Evolutionary conservation across 306 rosid species (phyloP).

Genomic region (Corylus americana): DNA sequence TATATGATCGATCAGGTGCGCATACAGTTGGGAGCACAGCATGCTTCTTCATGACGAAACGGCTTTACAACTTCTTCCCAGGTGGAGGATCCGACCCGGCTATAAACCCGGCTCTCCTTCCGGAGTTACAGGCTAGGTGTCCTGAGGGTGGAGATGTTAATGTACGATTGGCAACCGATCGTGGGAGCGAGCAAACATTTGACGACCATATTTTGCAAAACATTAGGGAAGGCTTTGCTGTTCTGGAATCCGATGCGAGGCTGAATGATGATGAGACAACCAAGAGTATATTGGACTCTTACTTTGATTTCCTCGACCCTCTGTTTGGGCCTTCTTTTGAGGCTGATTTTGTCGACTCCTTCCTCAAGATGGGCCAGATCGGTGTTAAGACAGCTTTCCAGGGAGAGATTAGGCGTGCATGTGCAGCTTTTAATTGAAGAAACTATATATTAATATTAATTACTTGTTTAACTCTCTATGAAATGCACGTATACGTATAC

Average conservation of each 20-base stretch:
- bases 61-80: slow-evolving; percentile 70
- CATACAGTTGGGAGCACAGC: slow-evolving; percentile 95
- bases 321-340: slow-evolving; percentile 57
- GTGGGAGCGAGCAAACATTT: slow-evolving; percentile 48
- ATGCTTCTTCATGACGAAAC: slow-evolving; percentile 75
- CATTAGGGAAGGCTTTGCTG: slow-evolving; percentile 68
- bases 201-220: slow-evolving; percentile 61
- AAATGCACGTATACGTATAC: too few relatives aligned
- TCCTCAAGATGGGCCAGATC: slow-evolving; percentile 76
- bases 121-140: slow-evolving; percentile 43
- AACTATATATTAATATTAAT: too few relatives aligned
- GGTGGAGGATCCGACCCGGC: slow-evolving; percentile 68
- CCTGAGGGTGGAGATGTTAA: slow-evolving; percentile 61
- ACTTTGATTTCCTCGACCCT: slow-evolving; percentile 40
- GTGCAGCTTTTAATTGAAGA: slow-evolving; percentile 44
- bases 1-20: slow-evolving; percentile 48
- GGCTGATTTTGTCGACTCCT: slow-evolving; percentile 57
- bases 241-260: slow-evolving; percentile 80
- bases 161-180: slow-evolving; percentile 51
- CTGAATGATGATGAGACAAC: slow-evolving; percentile 59
- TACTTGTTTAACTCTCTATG: too few relatives aligned
- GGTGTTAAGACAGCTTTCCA: slow-evolving; percentile 66
- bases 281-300: slow-evolving; percentile 52
- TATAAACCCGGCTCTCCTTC: slow-evolving; percentile 50
- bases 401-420: slow-evolving; percentile 61